Conservation (phyloP, 306 rosid genomes). For the Vigna mungo region DNA sequence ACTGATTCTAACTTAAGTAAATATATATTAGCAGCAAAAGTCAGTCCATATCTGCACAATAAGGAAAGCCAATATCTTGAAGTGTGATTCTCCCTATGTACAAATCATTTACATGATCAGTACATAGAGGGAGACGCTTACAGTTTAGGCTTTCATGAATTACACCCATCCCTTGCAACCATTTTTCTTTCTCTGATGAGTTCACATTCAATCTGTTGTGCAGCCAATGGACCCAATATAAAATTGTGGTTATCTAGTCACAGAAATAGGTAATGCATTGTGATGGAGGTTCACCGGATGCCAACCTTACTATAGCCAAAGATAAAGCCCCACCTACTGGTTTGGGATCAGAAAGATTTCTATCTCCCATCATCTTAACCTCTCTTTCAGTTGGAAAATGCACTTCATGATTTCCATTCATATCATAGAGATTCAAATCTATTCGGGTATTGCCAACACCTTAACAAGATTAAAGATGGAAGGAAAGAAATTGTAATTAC, state of each 20-base stretch:
- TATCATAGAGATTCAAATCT: constrained; percentile 78
- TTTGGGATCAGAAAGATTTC: constrained; percentile 78
- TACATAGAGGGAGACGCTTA: constrained; percentile 82
- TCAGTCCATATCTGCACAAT: constrained; percentile 57
- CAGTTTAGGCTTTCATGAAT: constrained; percentile 70
- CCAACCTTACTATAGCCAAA: constrained; percentile 74
- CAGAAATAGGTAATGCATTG: constrained; percentile 81
- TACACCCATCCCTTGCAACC: constrained; percentile 75
- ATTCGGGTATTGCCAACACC: not conserved
- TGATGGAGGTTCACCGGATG: constrained; percentile 67
- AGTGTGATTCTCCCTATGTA: constrained; percentile 74
- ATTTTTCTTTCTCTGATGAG: constrained; percentile 59
- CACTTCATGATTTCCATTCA: constrained; percentile 68
- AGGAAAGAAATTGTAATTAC: not conserved
- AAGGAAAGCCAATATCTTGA: constrained; percentile 77
- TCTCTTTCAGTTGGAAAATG: constrained; percentile 88
- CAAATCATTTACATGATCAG: constrained; percentile 68
- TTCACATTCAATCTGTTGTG: constrained; percentile 63
- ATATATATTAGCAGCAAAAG: constrained; percentile 1
- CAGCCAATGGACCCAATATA: constrained; percentile 69
- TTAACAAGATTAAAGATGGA: not conserved
- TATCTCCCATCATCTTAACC: constrained; percentile 92
- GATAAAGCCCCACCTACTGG: constrained; percentile 77
- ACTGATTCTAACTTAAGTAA: not conserved
- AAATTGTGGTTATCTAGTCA: constrained; percentile 57